Evolutionary conservation across 331 rosid species (phyloP).

Genomic region (Rhamnella rubrinervis): DNA sequence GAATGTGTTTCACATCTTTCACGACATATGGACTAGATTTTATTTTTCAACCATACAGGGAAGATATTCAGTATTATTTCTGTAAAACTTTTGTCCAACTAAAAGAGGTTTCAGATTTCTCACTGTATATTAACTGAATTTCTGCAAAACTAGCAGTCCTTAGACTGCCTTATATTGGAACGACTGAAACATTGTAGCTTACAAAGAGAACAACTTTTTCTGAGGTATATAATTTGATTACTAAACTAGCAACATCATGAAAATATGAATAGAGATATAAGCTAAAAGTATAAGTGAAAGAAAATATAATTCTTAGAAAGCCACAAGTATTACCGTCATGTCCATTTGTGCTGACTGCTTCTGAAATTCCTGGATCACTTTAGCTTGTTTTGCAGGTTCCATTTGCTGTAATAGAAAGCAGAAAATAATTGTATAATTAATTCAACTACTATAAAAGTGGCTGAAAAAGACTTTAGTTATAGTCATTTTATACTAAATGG

Average conservation of each 20-base stretch:
- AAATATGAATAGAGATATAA: background rate
- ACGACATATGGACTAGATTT: too few species aligned
- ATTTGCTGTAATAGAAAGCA: constrained; percentile 71
- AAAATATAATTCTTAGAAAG: background rate
- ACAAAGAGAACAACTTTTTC: background rate
- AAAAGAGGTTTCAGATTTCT: too few species aligned
- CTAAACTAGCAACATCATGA: background rate
- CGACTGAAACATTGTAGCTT: background rate
- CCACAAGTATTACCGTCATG: constrained; percentile 70
- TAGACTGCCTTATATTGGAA: background rate
- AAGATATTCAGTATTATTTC: too few species aligned
- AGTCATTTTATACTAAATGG: background rate
- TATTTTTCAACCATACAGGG: too few species aligned
- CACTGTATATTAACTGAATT: too few species aligned
- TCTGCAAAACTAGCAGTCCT: too few species aligned
- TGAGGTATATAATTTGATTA: background rate
- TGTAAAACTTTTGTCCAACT: too few species aligned
- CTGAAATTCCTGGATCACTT: constrained; percentile 84
- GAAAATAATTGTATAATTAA: background rate
- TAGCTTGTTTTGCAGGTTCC: constrained; percentile 93
- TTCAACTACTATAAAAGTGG: background rate
- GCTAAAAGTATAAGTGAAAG: background rate
- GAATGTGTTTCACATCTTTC: too few species aligned
- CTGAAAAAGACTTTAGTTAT: background rate
- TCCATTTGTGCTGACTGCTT: constrained; percentile 94